phyloP scores from a whole-genome alignment of 2,329 filamentous ascomycete species.

The Penicillium sp. region DNA sequence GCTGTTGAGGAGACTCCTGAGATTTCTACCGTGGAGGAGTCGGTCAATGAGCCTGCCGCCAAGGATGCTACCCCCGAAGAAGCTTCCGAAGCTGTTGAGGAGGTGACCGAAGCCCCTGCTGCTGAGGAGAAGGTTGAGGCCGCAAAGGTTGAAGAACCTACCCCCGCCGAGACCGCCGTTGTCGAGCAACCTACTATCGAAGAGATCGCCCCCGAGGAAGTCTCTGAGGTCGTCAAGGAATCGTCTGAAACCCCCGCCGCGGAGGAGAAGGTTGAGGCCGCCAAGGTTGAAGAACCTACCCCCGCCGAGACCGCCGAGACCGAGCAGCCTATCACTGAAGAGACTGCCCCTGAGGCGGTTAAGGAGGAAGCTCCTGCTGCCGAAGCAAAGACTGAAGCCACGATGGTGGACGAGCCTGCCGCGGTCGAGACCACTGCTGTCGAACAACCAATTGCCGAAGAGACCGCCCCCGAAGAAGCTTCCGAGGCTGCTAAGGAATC shows the following conservation, averaged over 20 bases:
- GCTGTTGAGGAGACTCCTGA: not conserved
- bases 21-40: not conserved
- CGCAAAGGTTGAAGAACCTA: not conserved
- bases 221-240: constrained; percentile 3
- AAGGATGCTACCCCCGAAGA: not conserved
- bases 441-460: not conserved
- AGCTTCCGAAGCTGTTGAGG: not conserved
- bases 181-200: constrained; percentile 10
- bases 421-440: not conserved
- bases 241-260: not conserved
- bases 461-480: not conserved
- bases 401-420: not conserved
- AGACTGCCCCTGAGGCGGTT: not conserved
- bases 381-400: not conserved
- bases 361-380: not conserved
- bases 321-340: constrained; percentile 21
- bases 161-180: not conserved
- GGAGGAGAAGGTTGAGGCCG: not conserved
- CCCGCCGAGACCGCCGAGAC: not conserved
- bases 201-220: constrained; percentile 16
- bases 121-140: not conserved
- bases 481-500: not conserved
- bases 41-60: constrained; percentile 19
- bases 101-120: not conserved
- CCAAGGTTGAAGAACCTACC: not conserved